Percentiles rank a stretch among this genome's conserved stretches.
These are phyloP conservation scores for Trifolium subterraneum DNA, from an alignment of 306 rosid species.

Conservation along the genomic window DNA sequence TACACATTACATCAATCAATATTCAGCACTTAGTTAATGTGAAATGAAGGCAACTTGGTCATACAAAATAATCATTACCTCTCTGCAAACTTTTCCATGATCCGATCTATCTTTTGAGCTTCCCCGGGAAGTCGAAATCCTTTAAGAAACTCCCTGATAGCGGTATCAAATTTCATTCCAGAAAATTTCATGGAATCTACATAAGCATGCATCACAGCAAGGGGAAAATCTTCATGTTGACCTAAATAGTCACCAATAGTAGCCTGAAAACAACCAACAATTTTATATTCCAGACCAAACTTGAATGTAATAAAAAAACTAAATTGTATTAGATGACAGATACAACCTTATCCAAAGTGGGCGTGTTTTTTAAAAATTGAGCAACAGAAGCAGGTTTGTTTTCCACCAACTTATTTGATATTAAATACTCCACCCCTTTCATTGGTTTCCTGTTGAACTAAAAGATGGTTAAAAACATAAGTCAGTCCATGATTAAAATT, in stretches of 20 bases:
- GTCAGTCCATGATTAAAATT: conserved; percentile 52
- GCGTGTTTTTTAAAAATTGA: conserved; percentile 84
- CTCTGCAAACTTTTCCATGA: conserved; percentile 99
- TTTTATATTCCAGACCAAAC: conserved; percentile 39
- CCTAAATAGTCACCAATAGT: conserved; percentile 97
- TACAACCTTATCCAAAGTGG: conserved; percentile 86
- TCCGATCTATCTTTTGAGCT: conserved; percentile 99
- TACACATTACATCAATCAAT: conserved; percentile 14
- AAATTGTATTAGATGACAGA: conserved; percentile 39
- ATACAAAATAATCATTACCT: conserved; percentile 55
- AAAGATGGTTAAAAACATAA: conserved; percentile 50
- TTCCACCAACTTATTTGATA: conserved; percentile 88
- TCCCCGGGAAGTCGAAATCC: conserved; percentile 99
- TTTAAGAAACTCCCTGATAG: conserved; percentile 98
- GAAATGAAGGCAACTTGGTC: conserved; percentile 39
- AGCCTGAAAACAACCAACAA: conserved; percentile 66
- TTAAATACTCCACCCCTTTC: conserved; percentile 86
- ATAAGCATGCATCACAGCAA: conserved; percentile 97
- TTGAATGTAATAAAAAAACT: conserved; percentile 36
- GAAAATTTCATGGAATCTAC: conserved; percentile 92
- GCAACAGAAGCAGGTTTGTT: conserved; percentile 86
- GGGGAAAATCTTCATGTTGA: conserved; percentile 98
- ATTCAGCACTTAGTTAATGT: conserved; percentile 14
- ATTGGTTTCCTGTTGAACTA: conserved; percentile 94
- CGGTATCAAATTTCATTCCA: conserved; percentile 88